A percentile compares a stretch with the other conserved stretches of the same genome.
phyloP scores from a whole-genome alignment of 2,329 filamentous ascomycete species.

The Fusarium mangiferae region DNA sequence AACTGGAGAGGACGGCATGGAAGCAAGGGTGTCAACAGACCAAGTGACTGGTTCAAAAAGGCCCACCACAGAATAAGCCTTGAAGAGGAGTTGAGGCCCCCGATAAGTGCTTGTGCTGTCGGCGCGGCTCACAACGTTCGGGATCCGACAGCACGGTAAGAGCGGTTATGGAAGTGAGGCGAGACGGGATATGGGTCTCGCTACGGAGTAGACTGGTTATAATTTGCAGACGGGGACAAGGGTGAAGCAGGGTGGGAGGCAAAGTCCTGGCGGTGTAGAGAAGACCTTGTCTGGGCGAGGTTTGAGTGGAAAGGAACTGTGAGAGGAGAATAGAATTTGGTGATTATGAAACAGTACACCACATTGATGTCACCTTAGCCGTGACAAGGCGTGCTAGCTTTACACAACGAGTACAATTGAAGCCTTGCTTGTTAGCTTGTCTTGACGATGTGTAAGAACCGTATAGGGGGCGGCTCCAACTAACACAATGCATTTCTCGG shows the following conservation, averaged over 20 bases:
- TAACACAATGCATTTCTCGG: not conserved
- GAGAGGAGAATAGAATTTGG: not conserved
- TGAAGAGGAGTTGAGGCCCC: conserved; percentile 2
- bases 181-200: not conserved
- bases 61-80: not conserved
- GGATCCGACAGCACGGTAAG: conserved; percentile 14
- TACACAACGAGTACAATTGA: not conserved
- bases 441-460: not conserved
- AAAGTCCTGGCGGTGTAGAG: not conserved
- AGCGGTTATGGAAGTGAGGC: conserved; percentile 7
- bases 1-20: not conserved
- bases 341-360: not conserved
- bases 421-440: not conserved
- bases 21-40: not conserved
- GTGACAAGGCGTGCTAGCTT: conserved; percentile 1
- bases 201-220: not conserved
- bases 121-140: conserved; percentile 5
- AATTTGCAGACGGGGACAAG: not conserved
- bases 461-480: not conserved
- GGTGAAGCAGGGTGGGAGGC: not conserved
- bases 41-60: not conserved
- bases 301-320: not conserved
- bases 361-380: not conserved
- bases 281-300: not conserved
- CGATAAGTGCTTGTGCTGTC: not conserved